A percentile compares a stretch with the other conserved stretches of the same genome.
phyloP scores from a whole-genome alignment of 139 green algal species.

The Axilococcus clingmanii region DNA sequence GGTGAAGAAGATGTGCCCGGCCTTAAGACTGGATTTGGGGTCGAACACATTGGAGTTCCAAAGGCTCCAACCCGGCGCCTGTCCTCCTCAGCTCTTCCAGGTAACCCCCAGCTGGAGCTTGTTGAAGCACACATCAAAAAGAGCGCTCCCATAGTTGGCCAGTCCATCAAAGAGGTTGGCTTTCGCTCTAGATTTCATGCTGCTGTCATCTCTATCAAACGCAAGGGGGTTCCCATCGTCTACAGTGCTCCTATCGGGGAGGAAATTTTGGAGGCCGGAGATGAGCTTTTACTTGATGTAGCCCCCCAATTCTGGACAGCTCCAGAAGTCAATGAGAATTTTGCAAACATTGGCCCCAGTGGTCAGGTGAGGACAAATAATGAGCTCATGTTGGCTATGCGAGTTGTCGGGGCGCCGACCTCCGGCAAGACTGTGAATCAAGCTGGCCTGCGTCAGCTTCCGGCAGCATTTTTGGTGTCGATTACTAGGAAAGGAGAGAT shows the following conservation, averaged over 20 bases:
- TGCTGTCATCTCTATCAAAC: constrained; percentile 59
- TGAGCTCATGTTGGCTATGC: constrained; percentile 32
- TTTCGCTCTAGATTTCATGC: constrained; percentile 56
- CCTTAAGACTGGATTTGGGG: constrained; percentile 10
- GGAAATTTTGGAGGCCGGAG: constrained; percentile 43
- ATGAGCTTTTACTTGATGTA: constrained; percentile 53
- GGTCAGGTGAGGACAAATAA: constrained; percentile 22
- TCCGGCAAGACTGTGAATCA: constrained; percentile 34
- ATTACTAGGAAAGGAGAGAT: constrained; percentile 34
- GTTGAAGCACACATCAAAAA: constrained; percentile 22
- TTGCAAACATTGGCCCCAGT: constrained; percentile 14
- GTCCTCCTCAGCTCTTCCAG: not conserved
- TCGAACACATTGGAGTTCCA: constrained; percentile 5
- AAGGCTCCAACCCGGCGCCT: not conserved
- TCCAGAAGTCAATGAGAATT: constrained; percentile 22
- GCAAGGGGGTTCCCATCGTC: constrained; percentile 20
- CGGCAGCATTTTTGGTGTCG: constrained; percentile 50
- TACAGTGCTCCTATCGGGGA: constrained; percentile 40
- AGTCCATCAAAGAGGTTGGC: constrained; percentile 31
- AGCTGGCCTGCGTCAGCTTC: constrained; percentile 17
- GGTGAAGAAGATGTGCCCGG: constrained; percentile 12
- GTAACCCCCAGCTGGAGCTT: constrained; percentile 8
- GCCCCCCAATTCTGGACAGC: constrained; percentile 25
- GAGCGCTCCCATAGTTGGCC: constrained; percentile 15
- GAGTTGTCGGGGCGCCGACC: constrained; percentile 19